These are phyloP conservation scores for Sugiyamaella qingdaonensis DNA, from an alignment of 805 yeast genomes.

Conservation along the genomic window DNA sequence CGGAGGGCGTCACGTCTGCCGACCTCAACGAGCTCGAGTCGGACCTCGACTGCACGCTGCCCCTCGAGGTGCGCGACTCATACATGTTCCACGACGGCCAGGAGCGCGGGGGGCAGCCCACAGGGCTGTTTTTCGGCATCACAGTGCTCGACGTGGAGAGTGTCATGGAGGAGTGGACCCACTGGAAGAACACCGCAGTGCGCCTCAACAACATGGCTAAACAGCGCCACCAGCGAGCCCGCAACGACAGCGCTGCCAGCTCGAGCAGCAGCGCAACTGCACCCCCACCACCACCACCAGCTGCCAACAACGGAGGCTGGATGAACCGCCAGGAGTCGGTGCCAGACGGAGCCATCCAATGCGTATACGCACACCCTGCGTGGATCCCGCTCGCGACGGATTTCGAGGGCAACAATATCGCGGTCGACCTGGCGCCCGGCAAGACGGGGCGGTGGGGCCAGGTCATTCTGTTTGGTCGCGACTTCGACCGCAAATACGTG, in stretches of 20 bases:
- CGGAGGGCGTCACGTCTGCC: constrained; percentile 71
- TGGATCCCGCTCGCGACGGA: constrained; percentile 95
- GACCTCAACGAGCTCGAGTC: constrained; percentile 81
- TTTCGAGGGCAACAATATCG: constrained; percentile 86
- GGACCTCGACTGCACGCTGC: constrained; percentile 70
- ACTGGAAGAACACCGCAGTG: constrained; percentile 61
- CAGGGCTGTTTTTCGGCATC: constrained; percentile 76
- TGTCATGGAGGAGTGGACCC: constrained; percentile 70
- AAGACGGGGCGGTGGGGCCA: constrained; percentile 81
- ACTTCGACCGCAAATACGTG: constrained; percentile 83
- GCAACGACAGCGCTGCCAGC: not conserved
- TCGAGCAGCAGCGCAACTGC: not conserved
- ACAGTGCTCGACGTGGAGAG: constrained; percentile 77
- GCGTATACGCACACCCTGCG: constrained; percentile 77
- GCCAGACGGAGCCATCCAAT: constrained; percentile 72
- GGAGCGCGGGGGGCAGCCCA: constrained; percentile 66
- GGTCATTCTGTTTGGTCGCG: constrained; percentile 89
- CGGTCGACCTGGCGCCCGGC: constrained; percentile 82
- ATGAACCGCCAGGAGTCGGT: constrained; percentile 56
- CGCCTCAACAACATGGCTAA: constrained; percentile 21
- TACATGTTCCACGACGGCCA: constrained; percentile 88
- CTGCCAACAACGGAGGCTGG: constrained; percentile 23
- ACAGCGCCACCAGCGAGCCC: not conserved
- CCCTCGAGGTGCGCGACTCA: constrained; percentile 78
- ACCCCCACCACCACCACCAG: constrained; percentile 21